Evolutionary conservation across 768 basidiomycete genomes (phyloP).

Genomic region (Mycena olivaceomarginata): DNA sequence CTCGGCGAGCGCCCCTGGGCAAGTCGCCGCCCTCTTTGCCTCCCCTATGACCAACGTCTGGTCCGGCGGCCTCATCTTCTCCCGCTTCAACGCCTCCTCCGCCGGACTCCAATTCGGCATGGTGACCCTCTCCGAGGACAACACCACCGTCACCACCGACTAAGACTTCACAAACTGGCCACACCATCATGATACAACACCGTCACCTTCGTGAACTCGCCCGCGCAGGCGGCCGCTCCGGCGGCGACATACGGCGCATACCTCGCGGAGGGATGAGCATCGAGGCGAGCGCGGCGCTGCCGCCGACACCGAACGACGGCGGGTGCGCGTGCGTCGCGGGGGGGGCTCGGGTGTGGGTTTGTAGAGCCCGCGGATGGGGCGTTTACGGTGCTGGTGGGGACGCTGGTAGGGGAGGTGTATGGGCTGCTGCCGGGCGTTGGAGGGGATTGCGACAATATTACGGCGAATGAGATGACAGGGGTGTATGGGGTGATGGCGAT

Average conservation of each 20-base stretch:
- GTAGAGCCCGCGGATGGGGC: slow-evolving; percentile 74
- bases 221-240: slow-evolving; percentile 62
- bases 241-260: slow-evolving; percentile 77
- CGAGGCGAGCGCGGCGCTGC: slow-evolving; percentile 81
- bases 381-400: slow-evolving; percentile 75
- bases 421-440: no score
- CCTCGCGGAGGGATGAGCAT: slow-evolving; percentile 77
- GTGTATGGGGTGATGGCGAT: no score
- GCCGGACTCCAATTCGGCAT: slow-evolving; percentile 89
- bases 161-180: slow-evolving; percentile 82
- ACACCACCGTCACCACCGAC: slow-evolving; percentile 78
- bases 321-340: slow-evolving; percentile 87
- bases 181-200: slow-evolving; percentile 74
- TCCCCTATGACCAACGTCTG: slow-evolving; percentile 84
- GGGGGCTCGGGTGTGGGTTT: slow-evolving; percentile 83
- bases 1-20: slow-evolving; percentile 80
- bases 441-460: no score
- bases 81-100: slow-evolving; percentile 89
- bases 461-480: no score
- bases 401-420: slow-evolving; percentile 82
- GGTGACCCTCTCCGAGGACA: slow-evolving; percentile 83
- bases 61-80: slow-evolving; percentile 93
- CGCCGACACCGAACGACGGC: slow-evolving; percentile 88
- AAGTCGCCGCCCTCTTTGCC: slow-evolving; percentile 84
- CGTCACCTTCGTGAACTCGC: slow-evolving; percentile 78